Evolutionary conservation across 495 filamentous ascomycete species (phyloP).

Genomic region (Aspergillus olivimuriae): DNA sequence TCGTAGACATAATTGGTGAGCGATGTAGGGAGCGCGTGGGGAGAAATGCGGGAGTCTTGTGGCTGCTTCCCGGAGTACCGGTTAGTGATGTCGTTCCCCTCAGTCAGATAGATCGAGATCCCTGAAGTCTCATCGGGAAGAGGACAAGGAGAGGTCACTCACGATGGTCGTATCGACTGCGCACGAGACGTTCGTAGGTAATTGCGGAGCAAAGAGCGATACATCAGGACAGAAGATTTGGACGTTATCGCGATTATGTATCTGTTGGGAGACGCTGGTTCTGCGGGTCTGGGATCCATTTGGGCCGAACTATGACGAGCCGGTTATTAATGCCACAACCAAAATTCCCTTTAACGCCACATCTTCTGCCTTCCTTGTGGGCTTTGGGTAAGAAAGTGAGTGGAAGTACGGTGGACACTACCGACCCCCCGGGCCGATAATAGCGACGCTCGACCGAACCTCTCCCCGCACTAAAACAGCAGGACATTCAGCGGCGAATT

Average conservation of each 20-base stretch:
- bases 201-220: neutral
- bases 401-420: conserved; percentile 2
- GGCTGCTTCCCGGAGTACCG: too few relatives aligned
- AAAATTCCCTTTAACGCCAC: too few relatives aligned
- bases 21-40: conserved; percentile 3
- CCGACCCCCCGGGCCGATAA: conserved; percentile 8
- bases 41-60: too few relatives aligned
- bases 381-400: neutral
- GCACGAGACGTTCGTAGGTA: neutral
- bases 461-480: neutral
- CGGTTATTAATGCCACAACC: conserved; percentile 5
- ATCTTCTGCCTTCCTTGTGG: too few relatives aligned
- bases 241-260: neutral
- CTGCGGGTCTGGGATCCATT: neutral
- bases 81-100: too few relatives aligned
- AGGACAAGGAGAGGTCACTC: too few relatives aligned
- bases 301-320: conserved; percentile 1
- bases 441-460: too few relatives aligned
- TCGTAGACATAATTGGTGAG: conserved; percentile 16
- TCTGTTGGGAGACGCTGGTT: conserved; percentile 1
- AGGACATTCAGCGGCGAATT: neutral
- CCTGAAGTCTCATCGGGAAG: too few relatives aligned
- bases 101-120: too few relatives aligned
- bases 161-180: neutral
- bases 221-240: neutral